Base-by-base conservation (phyloP, 2,329 filamentous ascomycete species). In the Aspergillus ochraceus region DNA sequence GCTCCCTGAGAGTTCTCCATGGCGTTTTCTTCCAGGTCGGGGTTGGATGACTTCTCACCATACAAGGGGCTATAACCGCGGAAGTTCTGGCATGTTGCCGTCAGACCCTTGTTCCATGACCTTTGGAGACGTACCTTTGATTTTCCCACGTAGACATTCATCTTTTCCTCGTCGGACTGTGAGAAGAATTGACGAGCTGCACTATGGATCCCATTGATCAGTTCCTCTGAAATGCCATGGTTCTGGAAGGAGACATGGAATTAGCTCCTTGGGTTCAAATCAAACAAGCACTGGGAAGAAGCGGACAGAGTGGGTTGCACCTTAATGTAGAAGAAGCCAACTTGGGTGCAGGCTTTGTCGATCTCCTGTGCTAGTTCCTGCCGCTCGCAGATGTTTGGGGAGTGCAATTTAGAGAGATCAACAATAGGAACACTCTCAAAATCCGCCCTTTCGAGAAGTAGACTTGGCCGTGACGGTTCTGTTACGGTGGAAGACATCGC, bases 241-340 rank as follows among this genome's bases (percentile, higher is more conserved):
- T 69, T 68, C 69, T 70, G 47, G 19, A 6, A 14, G 12, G 4
- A 17, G 29, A 39, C 11, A 52, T 8, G 8, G 10, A 14, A 6
- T 42, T 46, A 36, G 26, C 30, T 10, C 10, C 6, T 36, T 6
- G 6, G 22, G 8, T 1, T 12, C 5, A 22, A 10, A 1, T 12
- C 22, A 24, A 24, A 4, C 1, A 1, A 8, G 4, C 14, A n/a
- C 5, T 12, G 6, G 11, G 5, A n/a, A 19, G 4, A 19, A 10
- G 9, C 4, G 30, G 30, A 9, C 30, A 11, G 30, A 32, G 30
- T 32, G 30, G 11, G n/a, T 3, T 52, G 55, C 60, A 69, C 60
- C 58, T 76, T 70, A 59, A 77, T 67, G 30, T 81, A 80, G 67
- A 83, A 81, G 65, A 81, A 82, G 4, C 80, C 78, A 46, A 78